Conservation (phyloP, 2,329 filamentous ascomycete genomes). For the Neoscytalidium dimidiatum region DNA sequence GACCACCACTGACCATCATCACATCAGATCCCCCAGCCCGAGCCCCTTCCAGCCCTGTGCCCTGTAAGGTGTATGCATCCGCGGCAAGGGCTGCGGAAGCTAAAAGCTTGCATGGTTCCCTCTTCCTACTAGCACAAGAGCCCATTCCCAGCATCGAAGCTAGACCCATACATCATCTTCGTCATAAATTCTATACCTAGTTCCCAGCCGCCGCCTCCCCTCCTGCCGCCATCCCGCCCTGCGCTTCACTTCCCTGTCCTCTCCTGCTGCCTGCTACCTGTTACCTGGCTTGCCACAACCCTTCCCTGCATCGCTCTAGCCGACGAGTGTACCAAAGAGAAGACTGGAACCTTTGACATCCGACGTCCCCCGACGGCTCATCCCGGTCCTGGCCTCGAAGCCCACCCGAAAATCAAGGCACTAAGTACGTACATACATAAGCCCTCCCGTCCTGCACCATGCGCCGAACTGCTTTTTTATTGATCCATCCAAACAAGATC, state of each 20-base stretch:
- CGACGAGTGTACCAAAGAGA: background rate
- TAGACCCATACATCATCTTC: constrained; percentile 8
- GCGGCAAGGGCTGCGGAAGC: constrained; percentile 19
- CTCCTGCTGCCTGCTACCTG: constrained; percentile 7
- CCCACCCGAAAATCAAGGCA: background rate
- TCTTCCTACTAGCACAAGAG: constrained; percentile 10
- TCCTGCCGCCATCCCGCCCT: constrained; percentile 1
- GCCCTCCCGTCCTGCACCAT: constrained; percentile 9
- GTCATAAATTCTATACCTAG: constrained; percentile 13
- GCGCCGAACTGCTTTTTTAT: background rate
- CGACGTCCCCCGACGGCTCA: background rate
- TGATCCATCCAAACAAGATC: constrained; percentile 9
- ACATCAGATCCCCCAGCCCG: constrained; percentile 14
- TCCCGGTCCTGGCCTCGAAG: background rate
- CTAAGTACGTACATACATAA: constrained; percentile 14
- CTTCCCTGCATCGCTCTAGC: constrained; percentile 8
- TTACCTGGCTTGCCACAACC: constrained; percentile 5
- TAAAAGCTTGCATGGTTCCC: constrained; percentile 19
- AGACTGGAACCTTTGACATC: constrained; percentile 3
- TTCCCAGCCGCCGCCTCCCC: background rate
- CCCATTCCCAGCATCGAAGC: constrained; percentile 7
- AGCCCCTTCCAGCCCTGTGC: constrained; percentile 15
- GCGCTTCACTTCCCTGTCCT: constrained; percentile 10
- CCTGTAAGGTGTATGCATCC: constrained; percentile 18
- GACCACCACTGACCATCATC: constrained; percentile 11